Conservation (phyloP, 169 alveolate species). For the Eimeria praecox region DNA sequence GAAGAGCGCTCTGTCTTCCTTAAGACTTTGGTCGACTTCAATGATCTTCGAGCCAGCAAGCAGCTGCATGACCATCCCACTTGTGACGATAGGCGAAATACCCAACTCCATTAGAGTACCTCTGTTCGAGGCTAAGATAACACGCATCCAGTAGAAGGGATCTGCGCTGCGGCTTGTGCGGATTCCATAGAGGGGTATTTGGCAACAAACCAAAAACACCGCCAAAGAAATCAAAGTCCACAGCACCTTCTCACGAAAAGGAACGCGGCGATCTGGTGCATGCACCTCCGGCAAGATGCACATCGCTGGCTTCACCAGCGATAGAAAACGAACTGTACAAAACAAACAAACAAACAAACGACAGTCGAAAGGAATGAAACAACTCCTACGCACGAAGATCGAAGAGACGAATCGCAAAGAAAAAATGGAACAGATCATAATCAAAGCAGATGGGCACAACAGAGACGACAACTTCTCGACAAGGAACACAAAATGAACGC, state of each 20-base stretch:
- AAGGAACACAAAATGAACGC: not conserved
- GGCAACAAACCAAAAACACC: conserved; percentile 98
- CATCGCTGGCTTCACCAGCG: conserved; percentile 98
- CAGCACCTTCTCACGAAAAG: conserved; percentile 97
- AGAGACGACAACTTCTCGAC: not conserved
- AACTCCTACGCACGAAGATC: too few species aligned
- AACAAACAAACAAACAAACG: not conserved
- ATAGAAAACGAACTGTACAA: conserved; percentile 92
- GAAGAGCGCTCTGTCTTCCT: conserved; percentile 98
- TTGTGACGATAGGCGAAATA: conserved; percentile 98
- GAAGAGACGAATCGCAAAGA: too few species aligned
- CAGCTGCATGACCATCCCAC: conserved; percentile 99
- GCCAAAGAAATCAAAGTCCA: conserved; percentile 99
- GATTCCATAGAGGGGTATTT: conserved; percentile 99
- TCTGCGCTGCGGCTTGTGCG: conserved; percentile 97
- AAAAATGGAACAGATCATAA: too few species aligned
- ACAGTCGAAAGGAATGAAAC: not conserved
- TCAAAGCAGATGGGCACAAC: not conserved
- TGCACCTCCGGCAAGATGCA: conserved; percentile 98
- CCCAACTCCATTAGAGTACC: conserved; percentile 99
- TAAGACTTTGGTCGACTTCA: conserved; percentile 98
- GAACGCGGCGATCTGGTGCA: conserved; percentile 96
- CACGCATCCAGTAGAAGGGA: conserved; percentile 99
- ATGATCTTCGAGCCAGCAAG: conserved; percentile 99
- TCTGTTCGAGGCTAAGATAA: conserved; percentile 98